These are phyloP conservation scores for Zymoseptoria tritici DNA, from an alignment of 2,329 filamentous ascomycete genomes.

Conservation along the genomic window DNA sequence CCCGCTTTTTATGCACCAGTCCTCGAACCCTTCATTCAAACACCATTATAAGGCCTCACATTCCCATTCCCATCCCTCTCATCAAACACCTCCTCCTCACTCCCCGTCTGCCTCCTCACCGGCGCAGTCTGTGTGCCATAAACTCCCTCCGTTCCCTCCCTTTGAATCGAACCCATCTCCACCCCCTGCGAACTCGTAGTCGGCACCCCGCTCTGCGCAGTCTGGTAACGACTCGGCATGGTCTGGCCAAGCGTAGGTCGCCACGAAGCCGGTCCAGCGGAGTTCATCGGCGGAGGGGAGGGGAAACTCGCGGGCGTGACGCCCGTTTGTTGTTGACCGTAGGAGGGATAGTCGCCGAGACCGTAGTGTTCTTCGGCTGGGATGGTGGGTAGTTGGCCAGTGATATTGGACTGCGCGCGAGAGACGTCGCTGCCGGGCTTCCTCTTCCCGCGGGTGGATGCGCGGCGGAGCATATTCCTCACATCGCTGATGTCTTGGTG, in stretches of 20 bases:
- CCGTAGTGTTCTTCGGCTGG: constrained; percentile 23
- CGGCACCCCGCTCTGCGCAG: constrained; percentile 8
- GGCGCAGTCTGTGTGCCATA: not conserved
- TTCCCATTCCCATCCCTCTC: constrained; percentile 13
- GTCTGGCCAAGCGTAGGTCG: not conserved
- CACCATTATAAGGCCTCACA: constrained; percentile 16
- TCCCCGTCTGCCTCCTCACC: not conserved
- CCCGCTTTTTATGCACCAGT: not conserved
- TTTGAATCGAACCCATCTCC: constrained; percentile 18
- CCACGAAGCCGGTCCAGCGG: not conserved
- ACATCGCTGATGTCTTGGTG: constrained; percentile 42
- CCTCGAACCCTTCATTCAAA: not conserved
- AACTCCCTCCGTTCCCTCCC: not conserved
- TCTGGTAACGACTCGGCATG: constrained; percentile 6
- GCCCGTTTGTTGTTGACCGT: not conserved
- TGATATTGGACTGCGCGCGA: constrained; percentile 1
- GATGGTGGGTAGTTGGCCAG: constrained; percentile 11
- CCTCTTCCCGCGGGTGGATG: constrained; percentile 39
- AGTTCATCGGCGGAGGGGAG: not conserved
- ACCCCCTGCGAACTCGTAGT: constrained; percentile 6
- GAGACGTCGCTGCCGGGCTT: constrained; percentile 22
- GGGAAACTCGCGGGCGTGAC: not conserved
- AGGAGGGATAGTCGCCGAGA: not conserved
- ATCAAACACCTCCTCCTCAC: constrained; percentile 11
- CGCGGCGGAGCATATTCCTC: constrained; percentile 38